Conservation (phyloP, 441 rosid species). For the Aquilaria agallochum region DNA sequence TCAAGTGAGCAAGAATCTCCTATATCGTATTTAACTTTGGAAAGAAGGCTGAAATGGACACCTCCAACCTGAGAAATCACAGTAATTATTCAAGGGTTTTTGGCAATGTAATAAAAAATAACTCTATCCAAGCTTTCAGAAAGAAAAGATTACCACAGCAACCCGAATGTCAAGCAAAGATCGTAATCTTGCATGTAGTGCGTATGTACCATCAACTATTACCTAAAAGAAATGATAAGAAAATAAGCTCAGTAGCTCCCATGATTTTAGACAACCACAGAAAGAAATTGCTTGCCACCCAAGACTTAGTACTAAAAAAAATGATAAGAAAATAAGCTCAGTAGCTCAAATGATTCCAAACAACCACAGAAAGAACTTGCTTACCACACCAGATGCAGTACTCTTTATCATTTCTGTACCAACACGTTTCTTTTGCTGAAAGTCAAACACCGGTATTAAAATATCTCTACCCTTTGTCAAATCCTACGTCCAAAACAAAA, state of each 20-base stretch:
- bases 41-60: slow-evolving; percentile 97
- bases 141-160: slow-evolving; percentile 73
- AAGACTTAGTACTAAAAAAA: slow-evolving; percentile 43
- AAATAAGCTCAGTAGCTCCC: slow-evolving; percentile 15
- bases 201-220: slow-evolving; percentile 98
- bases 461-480: slow-evolving; percentile 75
- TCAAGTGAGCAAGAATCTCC: slow-evolving; percentile 96
- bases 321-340: slow-evolving; percentile 11
- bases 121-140: slow-evolving; percentile 11
- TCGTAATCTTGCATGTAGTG: slow-evolving; percentile 89
- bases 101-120: slow-evolving; percentile 11
- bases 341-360: slow-evolving; percentile 15
- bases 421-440: slow-evolving; percentile 68
- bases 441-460: slow-evolving; percentile 79
- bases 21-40: slow-evolving; percentile 94
- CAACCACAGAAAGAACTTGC: slow-evolving; percentile 18
- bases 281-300: slow-evolving; percentile 57
- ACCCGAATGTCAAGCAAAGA: slow-evolving; percentile 97
- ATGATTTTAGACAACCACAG: slow-evolving; percentile 14
- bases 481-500: slow-evolving; percentile 56
- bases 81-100: slow-evolving; percentile 18
- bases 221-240: slow-evolving; percentile 42
- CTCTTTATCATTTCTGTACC: slow-evolving; percentile 59
- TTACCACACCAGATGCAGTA: slow-evolving; percentile 80
- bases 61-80: slow-evolving; percentile 82